These are phyloP conservation scores for Venturia oleaginea DNA, from an alignment of 2,329 filamentous ascomycete genomes.

Conservation along the genomic window DNA sequence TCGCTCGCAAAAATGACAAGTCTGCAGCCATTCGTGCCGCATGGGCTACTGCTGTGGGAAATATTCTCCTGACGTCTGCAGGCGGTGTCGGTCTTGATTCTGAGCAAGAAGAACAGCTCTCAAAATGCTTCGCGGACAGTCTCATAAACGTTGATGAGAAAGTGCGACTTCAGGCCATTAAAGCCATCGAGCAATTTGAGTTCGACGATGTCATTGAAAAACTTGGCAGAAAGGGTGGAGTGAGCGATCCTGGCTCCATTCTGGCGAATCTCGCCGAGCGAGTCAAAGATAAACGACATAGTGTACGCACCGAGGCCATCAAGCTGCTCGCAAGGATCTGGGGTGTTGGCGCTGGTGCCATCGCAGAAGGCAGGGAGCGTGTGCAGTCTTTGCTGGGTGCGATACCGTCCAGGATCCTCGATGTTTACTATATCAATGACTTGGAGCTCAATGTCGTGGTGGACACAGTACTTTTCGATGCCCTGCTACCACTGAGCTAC, in stretches of 20 bases:
- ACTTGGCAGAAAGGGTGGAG: slow-evolving; percentile 65
- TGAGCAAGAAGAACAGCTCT: slow-evolving; percentile 68
- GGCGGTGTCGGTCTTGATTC: slow-evolving; percentile 80
- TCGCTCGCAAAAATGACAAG: slow-evolving; percentile 81
- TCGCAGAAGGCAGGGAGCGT: slow-evolving; percentile 70
- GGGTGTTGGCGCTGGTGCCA: slow-evolving; percentile 85
- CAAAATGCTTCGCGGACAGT: slow-evolving; percentile 68
- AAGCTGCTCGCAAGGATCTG: slow-evolving; percentile 75
- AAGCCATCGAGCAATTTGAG: slow-evolving; percentile 70
- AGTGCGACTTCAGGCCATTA: slow-evolving; percentile 81
- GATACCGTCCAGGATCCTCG: slow-evolving; percentile 77
- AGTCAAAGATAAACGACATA: slow-evolving; percentile 74
- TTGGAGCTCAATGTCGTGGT: slow-evolving; percentile 74
- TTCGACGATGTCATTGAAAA: slow-evolving; percentile 76
- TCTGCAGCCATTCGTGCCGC: slow-evolving; percentile 70
- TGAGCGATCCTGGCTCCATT: slow-evolving; percentile 67
- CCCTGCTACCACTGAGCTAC: slow-evolving; percentile 79
- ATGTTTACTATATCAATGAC: slow-evolving; percentile 85
- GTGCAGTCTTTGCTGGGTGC: slow-evolving; percentile 67
- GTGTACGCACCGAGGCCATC: slow-evolving; percentile 80
- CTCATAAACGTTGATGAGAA: slow-evolving; percentile 83
- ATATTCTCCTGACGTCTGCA: slow-evolving; percentile 83
- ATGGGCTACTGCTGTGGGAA: slow-evolving; percentile 76
- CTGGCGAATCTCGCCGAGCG: slow-evolving; percentile 76
- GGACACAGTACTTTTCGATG: slow-evolving; percentile 78